These are phyloP conservation scores for Omphalea diandra DNA, from an alignment of 441 rosid species.

Conservation along the genomic window DNA sequence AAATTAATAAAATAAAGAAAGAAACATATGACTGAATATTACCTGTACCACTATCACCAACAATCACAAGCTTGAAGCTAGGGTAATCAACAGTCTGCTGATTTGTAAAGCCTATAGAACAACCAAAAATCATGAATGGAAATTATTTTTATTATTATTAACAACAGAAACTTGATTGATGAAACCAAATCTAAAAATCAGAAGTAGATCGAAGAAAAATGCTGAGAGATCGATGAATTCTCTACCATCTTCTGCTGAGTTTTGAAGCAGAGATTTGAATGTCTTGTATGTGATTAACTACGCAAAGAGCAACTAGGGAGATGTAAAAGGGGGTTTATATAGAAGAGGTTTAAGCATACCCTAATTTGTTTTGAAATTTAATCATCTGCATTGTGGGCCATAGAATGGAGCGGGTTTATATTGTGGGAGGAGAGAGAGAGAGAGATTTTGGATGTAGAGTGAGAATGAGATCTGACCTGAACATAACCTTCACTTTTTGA, in stretches of 20 bases:
- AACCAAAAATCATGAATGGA: neutral
- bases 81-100: slow-evolving; percentile 59
- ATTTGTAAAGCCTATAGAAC: slow-evolving; percentile 44
- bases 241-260: neutral
- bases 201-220: neutral
- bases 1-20: neutral
- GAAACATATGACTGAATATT: neutral
- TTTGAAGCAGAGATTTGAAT: slow-evolving; percentile 12
- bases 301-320: neutral
- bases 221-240: neutral
- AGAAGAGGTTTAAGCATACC: slow-evolving; percentile 31
- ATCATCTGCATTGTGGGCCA: neutral
- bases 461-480: no score
- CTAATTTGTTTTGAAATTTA: slow-evolving; percentile 19
- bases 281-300: no score
- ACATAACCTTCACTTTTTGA: no score
- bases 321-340: slow-evolving; percentile 24
- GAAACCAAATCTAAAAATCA: neutral
- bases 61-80: slow-evolving; percentile 60
- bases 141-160: neutral
- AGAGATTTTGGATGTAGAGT: no score
- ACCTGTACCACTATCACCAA: slow-evolving; percentile 70
- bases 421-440: no score
- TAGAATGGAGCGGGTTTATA: neutral
- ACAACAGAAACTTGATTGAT: neutral